Evolutionary conservation across 164 flowering plant genomes (phyloP), one percentile per base, ranked within the genome.

Genomic region (Aristolochia contorta): DNA sequence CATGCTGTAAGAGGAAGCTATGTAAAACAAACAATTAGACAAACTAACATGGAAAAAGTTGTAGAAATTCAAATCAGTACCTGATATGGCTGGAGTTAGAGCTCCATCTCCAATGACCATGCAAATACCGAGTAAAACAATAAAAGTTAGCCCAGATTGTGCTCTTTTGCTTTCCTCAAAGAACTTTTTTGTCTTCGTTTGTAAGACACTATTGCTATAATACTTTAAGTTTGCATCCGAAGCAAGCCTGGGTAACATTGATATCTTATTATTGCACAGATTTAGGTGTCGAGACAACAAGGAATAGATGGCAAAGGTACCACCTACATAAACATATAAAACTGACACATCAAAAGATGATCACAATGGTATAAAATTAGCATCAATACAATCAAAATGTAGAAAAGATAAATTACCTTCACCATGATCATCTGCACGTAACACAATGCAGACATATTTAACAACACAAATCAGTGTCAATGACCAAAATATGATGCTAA

Each of bases 21-120:
- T 15, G 33, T 33, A 12, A 13, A 16, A 56, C n/a, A 27, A 56
- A 30, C 45, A 23, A 6, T 56, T 16, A 2, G 30, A 20, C 10
- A 13, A 53, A 19, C n/a, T n/a, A 20, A 24, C 14, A 25, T 16
- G 32, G 43, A 16, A 2, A 16, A 2, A 18, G 16, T 0, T 10
- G 12, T 56, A 15, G 6, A 19, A n/a, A 50, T 16, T n/a, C 54
- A 71, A n/a, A n/a, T n/a, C n/a, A 54, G 16, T 67, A 87, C 97
- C 97, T 74, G 95, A 90, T 59, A 87, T 90, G 56, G 90, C 95
- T 22, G 97, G 92, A 62, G 92, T 83, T 21, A 90, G 82, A 24
- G 86, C 85, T 57, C 97, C 95, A 75, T 90, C 92, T 50, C 95
- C 91, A 30, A 90, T 87, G 65, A 86, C 84, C 97, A 90, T 90